Base-by-base conservation (phyloP, 768 basidiomycete species). In the Boletus rubropictus region DNA sequence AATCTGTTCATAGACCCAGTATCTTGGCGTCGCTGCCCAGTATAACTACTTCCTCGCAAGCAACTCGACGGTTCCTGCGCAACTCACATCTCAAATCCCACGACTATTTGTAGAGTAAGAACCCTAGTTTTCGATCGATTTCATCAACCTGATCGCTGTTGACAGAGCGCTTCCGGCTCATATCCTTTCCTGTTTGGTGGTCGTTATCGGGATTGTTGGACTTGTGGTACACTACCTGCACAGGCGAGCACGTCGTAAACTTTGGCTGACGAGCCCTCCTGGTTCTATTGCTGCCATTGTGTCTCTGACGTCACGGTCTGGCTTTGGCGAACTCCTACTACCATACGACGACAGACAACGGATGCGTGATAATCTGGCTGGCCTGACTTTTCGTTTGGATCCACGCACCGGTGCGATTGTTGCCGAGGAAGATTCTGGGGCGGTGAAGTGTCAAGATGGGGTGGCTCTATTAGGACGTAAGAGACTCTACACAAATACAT, bases 51-150 rank as follows among this genome's bases (percentile, higher is more conserved):
- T 85, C 53, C 58, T 80, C 7, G 46, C 62, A 2, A 46, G 57
- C 6, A 72, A 77, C 45, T 42, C 50, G 5, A 67, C 71, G 0
- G 50, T 80, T 6, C 44, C 63, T 12, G 75, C 75, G 7, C 47
- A 59, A 25, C 52, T 79, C 34, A 72, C 67, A 3, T 69, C 71
- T 5, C 53, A 75, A 10, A 56, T 70, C 14, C 72, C 77, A 18
- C 72, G 82, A 21, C 64, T 87, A 39, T 73, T 70, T 53, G 66
- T 87, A 29, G 77, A 84, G 84, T 86, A 57, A 39, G 81, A 28
- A 33, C 15, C 43, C 14, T 35, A 12, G 4, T 29, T 8, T 38
- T 36, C 17, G 17, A 42, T 25, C 33, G 33, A 25, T 25, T 4
- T 29, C 28, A 27, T 50, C 21, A 15, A 3, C 39, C 52, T 53